Conservation (phyloP, 257 asterid species). For the Gentiana straminea region DNA sequence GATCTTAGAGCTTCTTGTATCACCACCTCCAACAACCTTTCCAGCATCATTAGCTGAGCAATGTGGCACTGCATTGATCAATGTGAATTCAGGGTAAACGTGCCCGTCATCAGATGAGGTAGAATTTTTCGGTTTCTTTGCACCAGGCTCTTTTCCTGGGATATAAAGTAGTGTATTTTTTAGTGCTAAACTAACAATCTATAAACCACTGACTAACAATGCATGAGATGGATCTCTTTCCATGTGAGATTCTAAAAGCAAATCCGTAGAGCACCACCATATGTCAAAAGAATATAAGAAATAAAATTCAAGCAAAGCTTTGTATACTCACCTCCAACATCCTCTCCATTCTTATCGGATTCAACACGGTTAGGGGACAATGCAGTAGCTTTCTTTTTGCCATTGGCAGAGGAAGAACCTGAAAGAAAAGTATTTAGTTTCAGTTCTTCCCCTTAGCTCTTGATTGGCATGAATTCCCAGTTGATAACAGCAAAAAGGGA, state of each 20-base stretch:
- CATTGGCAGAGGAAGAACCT: slow-evolving; percentile 19
- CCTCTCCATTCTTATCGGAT: slow-evolving; percentile 15
- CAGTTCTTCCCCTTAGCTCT: background rate
- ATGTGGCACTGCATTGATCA: slow-evolving; percentile 6
- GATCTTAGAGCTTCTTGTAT: slow-evolving; percentile 12
- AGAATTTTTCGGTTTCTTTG: slow-evolving; percentile 28
- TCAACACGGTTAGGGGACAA: slow-evolving; percentile 7
- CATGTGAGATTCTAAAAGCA: background rate
- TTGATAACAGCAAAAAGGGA: background rate
- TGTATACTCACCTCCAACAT: slow-evolving; percentile 30
- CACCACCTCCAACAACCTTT: slow-evolving; percentile 11
- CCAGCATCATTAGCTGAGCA: slow-evolving; percentile 8
- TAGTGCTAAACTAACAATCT: background rate
- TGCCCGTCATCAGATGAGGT: slow-evolving; percentile 18
- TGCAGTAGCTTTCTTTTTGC: slow-evolving; percentile 16
- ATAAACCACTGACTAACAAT: background rate
- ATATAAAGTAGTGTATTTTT: too few relatives aligned
- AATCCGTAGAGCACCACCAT: background rate
- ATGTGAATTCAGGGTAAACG: background rate
- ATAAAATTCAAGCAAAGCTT: background rate
- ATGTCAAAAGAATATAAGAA: background rate
- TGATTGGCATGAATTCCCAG: background rate
- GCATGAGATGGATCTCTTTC: background rate
- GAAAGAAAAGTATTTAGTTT: background rate
- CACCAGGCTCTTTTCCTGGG: slow-evolving; percentile 14